phyloP scores from a whole-genome alignment of 2,329 filamentous ascomycete species.

The Xylaria digitata region DNA sequence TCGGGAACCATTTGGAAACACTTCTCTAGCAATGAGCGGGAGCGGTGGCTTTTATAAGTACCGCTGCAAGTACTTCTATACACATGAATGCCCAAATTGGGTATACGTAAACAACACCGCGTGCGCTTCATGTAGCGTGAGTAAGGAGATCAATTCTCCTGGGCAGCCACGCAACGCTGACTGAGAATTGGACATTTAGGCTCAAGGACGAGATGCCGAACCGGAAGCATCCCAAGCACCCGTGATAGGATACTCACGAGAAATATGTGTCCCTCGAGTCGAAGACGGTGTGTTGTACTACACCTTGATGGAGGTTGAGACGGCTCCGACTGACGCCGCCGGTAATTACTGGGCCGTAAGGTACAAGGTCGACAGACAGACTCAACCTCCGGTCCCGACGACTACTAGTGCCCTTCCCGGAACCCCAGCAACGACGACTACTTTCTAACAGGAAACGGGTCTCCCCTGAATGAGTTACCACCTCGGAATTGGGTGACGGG shows the following conservation, averaged over 20 bases:
- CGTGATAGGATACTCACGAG: slow-evolving; percentile 50
- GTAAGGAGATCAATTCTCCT: slow-evolving; percentile 40
- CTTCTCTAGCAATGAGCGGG: slow-evolving; percentile 50
- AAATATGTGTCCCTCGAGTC: slow-evolving; percentile 60
- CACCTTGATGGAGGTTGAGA: slow-evolving; percentile 62
- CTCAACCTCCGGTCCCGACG: slow-evolving; percentile 40
- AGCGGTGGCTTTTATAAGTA: slow-evolving; percentile 64
- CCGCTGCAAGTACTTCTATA: slow-evolving; percentile 66
- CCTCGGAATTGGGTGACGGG: slow-evolving; percentile 11
- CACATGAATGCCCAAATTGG: slow-evolving; percentile 65
- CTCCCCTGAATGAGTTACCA: not conserved
- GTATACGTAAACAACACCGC: slow-evolving; percentile 64
- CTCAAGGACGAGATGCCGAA: slow-evolving; percentile 61
- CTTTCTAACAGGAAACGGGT: slow-evolving; percentile 31
- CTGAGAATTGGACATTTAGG: slow-evolving; percentile 50
- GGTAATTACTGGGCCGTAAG: slow-evolving; percentile 55
- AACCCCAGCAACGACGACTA: slow-evolving; percentile 39
- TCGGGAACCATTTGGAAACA: slow-evolving; percentile 9
- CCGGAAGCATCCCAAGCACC: slow-evolving; percentile 45
- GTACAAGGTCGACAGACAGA: slow-evolving; percentile 48
- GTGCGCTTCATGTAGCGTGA: slow-evolving; percentile 63
- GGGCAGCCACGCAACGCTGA: slow-evolving; percentile 26
- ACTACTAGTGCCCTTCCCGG: slow-evolving; percentile 47
- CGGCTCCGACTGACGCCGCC: slow-evolving; percentile 53
- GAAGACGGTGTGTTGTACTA: slow-evolving; percentile 61